Conservation (phyloP, 352 stramenopile genomes). For the Phytophthora macrochlamydospora region DNA sequence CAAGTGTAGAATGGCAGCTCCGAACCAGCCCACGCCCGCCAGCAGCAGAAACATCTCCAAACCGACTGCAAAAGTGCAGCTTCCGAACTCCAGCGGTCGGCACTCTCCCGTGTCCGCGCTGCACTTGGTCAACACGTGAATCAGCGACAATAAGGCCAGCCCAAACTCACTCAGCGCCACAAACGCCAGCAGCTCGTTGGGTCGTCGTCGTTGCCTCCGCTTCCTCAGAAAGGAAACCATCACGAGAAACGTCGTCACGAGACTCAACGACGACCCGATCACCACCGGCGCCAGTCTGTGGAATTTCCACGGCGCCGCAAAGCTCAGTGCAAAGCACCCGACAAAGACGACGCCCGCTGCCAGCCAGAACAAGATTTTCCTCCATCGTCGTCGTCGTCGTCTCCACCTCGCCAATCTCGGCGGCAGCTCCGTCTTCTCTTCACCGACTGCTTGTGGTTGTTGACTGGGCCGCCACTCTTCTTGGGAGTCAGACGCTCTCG, state of each 20-base stretch:
- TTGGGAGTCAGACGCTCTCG: not conserved
- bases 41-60: slow-evolving; percentile 71
- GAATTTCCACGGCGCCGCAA: slow-evolving; percentile 40
- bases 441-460: not conserved
- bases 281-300: slow-evolving; percentile 52
- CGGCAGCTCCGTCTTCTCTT: slow-evolving; percentile 37
- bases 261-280: slow-evolving; percentile 53
- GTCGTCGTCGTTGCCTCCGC: slow-evolving; percentile 40
- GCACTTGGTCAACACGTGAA: slow-evolving; percentile 56
- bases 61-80: slow-evolving; percentile 42
- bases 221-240: slow-evolving; percentile 57
- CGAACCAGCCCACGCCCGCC: slow-evolving; percentile 71
- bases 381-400: slow-evolving; percentile 25
- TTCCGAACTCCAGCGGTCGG: slow-evolving; percentile 36
- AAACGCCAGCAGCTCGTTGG: slow-evolving; percentile 73
- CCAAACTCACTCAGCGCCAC: slow-evolving; percentile 67
- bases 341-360: slow-evolving; percentile 34
- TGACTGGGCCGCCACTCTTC: not conserved
- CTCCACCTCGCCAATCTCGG: slow-evolving; percentile 35
- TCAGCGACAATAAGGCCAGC: slow-evolving; percentile 48
- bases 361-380: slow-evolving; percentile 35
- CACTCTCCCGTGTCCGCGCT: slow-evolving; percentile 36
- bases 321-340: slow-evolving; percentile 50
- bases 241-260: slow-evolving; percentile 54
- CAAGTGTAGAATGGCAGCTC: slow-evolving; percentile 68